Evolutionary conservation across 1,139 yeast species (phyloP).

Genomic region (Yamadazyma oceani): DNA sequence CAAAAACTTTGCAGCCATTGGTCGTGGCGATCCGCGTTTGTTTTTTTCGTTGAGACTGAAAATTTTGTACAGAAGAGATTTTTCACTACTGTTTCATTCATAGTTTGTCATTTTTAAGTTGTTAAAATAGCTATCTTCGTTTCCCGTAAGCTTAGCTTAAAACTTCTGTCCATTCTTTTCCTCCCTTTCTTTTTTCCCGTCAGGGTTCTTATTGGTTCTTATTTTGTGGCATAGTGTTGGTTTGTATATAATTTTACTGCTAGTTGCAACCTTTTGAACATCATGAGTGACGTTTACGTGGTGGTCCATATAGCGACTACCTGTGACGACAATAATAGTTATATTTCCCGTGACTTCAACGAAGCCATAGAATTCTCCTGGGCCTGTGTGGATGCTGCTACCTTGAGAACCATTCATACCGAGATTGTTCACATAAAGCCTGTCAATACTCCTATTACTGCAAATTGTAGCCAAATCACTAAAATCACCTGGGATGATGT

Average conservation of each 20-base stretch:
- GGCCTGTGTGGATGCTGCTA: slow-evolving; percentile 45
- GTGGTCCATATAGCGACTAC: slow-evolving; percentile 67
- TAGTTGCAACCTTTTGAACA: slow-evolving; percentile 1
- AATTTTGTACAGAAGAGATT: too few species aligned
- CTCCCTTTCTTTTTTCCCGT: neutral
- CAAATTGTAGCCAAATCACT: slow-evolving; percentile 54
- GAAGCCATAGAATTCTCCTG: slow-evolving; percentile 71
- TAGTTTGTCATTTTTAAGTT: too few species aligned
- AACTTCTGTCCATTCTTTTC: too few species aligned
- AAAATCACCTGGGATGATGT: slow-evolving; percentile 66
- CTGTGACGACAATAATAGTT: slow-evolving; percentile 62
- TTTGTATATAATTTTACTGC: neutral
- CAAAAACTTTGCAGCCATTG: slow-evolving; percentile 1
- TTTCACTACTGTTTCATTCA: too few species aligned
- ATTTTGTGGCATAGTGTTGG: too few species aligned
- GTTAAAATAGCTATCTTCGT: too few species aligned
- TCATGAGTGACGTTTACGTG: slow-evolving; percentile 60
- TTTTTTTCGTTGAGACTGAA: too few species aligned
- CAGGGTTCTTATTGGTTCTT: neutral
- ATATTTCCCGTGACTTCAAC: slow-evolving; percentile 60
- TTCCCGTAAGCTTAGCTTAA: too few species aligned
- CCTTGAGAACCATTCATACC: slow-evolving; percentile 34
- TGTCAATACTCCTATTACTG: slow-evolving; percentile 65
- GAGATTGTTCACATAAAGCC: slow-evolving; percentile 60
- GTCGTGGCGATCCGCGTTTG: too few species aligned